phyloP scores from a whole-genome alignment of 805 yeast species.

The Monosporozyma yasuniensis region DNA sequence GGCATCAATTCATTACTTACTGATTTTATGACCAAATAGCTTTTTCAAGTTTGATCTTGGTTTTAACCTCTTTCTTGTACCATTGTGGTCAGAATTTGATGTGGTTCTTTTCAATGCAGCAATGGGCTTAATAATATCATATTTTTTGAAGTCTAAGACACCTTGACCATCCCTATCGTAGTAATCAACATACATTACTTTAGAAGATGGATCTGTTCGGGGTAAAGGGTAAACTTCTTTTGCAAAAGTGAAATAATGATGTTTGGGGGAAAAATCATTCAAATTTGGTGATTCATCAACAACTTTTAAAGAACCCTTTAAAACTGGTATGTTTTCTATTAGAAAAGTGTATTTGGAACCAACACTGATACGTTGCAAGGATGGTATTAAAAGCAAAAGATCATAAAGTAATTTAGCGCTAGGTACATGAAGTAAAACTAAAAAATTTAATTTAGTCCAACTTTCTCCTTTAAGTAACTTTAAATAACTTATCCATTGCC shows the following conservation, averaged over 20 bases:
- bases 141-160: neutral
- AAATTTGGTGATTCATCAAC: neutral
- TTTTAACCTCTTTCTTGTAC: neutral
- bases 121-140: neutral
- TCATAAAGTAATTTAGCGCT: constrained; percentile 11
- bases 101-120: neutral
- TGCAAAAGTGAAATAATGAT: neutral
- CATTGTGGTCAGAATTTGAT: neutral
- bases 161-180: neutral
- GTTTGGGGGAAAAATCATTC: neutral
- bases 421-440: constrained; percentile 8
- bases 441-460: constrained; percentile 7
- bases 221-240: neutral
- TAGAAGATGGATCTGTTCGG: neutral
- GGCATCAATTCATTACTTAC: too few relatives aligned
- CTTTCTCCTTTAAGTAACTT: neutral
- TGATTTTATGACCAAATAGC: neutral
- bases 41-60: neutral
- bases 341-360: neutral
- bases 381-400: constrained; percentile 5
- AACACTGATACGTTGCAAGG: constrained; percentile 5
- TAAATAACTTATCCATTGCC: neutral
- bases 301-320: neutral
- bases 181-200: neutral
- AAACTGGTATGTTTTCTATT: neutral